Percentiles rank a stretch among this genome's conserved stretches.
These are phyloP conservation scores for Sporobolomyces pararoseus DNA, from an alignment of 768 basidiomycete species.

Conservation along the genomic window DNA sequence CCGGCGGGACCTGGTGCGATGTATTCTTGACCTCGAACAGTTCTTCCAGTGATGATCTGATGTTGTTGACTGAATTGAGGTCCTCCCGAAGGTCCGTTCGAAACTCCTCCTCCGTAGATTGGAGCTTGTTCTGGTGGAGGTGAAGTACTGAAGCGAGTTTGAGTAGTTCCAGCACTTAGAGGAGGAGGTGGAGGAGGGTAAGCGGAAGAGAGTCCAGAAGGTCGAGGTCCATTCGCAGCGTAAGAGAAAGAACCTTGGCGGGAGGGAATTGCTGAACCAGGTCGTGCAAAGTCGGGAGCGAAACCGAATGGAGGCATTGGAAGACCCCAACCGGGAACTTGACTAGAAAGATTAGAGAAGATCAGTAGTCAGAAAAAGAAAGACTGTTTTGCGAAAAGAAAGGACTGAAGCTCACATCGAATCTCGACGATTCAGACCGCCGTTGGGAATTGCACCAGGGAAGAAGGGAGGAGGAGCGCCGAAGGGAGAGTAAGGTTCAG, in stretches of 20 bases:
- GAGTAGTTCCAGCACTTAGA: not conserved
- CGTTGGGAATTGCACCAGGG: not conserved
- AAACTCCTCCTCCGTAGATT: not conserved
- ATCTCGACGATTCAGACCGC: slow-evolving; percentile 10
- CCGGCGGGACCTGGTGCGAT: slow-evolving; percentile 34
- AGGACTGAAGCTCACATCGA: slow-evolving; percentile 11
- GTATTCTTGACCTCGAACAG: slow-evolving; percentile 34
- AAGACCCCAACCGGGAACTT: slow-evolving; percentile 26
- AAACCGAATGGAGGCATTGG: slow-evolving; percentile 37
- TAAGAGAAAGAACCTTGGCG: slow-evolving; percentile 39
- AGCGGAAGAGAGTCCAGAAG: slow-evolving; percentile 19
- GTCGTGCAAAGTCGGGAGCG: slow-evolving; percentile 19
- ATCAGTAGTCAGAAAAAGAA: not conserved
- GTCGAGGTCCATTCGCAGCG: slow-evolving; percentile 15
- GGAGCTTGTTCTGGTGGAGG: slow-evolving; percentile 2
- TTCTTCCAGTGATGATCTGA: slow-evolving; percentile 39
- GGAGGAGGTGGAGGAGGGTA: slow-evolving; percentile 1
- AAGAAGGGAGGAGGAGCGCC: slow-evolving; percentile 5
- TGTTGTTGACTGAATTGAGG: slow-evolving; percentile 40
- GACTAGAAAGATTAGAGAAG: slow-evolving; percentile 3
- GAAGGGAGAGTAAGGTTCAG: slow-evolving; percentile 23
- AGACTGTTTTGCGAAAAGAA: not conserved
- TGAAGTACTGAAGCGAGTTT: not conserved
- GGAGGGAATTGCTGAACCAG: slow-evolving; percentile 21
- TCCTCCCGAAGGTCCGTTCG: not conserved